Evolutionary conservation across 805 yeast genomes (phyloP), one percentile per base, ranked within the genome.

Genomic region (Hemisphaericaspora nanyangensis): DNA sequence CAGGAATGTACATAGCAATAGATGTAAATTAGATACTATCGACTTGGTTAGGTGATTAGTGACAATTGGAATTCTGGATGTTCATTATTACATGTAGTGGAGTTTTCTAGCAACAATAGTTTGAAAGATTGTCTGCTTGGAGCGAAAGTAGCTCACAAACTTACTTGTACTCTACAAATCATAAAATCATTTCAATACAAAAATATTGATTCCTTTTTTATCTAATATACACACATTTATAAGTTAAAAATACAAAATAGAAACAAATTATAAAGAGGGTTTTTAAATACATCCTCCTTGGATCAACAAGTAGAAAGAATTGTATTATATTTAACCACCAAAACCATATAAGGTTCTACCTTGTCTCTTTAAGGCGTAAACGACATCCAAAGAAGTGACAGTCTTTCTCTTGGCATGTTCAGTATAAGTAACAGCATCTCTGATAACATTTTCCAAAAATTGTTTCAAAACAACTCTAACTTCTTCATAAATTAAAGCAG

Each of bases 401-500:
- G 99, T 93, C 89, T 91, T 91, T 84, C 99, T 89, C 93, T 93
- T 93, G 62, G 98, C 99, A 84, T 91, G 98, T 77, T 93, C 98
- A 55, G 99, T 93, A 80, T 91, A 91, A 61, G 97, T 89, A 61
- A 93, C 97, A 61, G 99, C 98, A 61, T 93, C 98, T 80, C 97
- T 88, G 76, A 91, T 91, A 58, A 93, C 96, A 65, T 86, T 83
- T 75, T 88, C 96, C 68, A 91, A 81, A 85, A 91, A 91, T 43
- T 95, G 78, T 77, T 90, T 90, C 55, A 91, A 79, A 55, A 93
- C 97, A 56, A 85, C 90, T 80, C 99, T 89, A 64, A 93, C 96
- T 78, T 91, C 97, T 76, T 91, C 99, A 79, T 91, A 91, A 70
- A 91, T 91, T 68, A 90, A 78, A 70, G 96, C 98, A 50, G 98